Base-by-base conservation (phyloP, 371 early-diverging fungal species). In the Mucor saturninus region DNA sequence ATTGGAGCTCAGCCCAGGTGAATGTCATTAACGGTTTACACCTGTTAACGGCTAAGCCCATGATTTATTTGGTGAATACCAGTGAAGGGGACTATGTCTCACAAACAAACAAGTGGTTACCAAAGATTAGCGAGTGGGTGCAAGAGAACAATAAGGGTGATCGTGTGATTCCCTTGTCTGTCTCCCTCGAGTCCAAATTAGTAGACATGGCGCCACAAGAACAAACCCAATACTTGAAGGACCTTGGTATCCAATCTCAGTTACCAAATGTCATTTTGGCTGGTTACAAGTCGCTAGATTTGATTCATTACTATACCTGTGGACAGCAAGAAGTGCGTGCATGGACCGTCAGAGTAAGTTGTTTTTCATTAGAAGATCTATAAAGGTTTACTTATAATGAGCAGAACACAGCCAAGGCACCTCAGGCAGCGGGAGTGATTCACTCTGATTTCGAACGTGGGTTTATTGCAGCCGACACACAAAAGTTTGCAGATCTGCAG, bases 381-480 rank as follows among this genome's bases (percentile, higher is more conserved):
- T n/a, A 15, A 21, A 60, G 5, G n/a, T 9, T 31, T 8, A 49
- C 5, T 11, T 4, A 21, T 21, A 21, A 21, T 21, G 21, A 21
- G 21, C 21, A 85, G 76, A 90, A 91, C 67, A 88, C 82, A 31
- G 83, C 89, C 46, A 91, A 87, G 69, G 96, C 96, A 13, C 95
- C 95, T n/a, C 91, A 95, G 70, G 97, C 98, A 56, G 98, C 95
- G 26, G 92, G 92, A 56, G 92, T 95, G 4, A 90, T 90, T 65
- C 87, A 88, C 80, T 86, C 92, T 42, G 98, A 97, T 74, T 96
- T 97, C 69, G 93, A 92, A 73, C 80, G 81, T 70, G 89, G 95
- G 11, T 98, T 98, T 75, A 92, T 97, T 71, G 88, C 90, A 80
- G 97, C 96, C 3, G 98, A 98, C 75, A 85, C 95, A 13, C 92